Conservation (phyloP, 225 moss, liverwort and hornwort species). For the Bryoerythrophyllum caledonicum region DNA sequence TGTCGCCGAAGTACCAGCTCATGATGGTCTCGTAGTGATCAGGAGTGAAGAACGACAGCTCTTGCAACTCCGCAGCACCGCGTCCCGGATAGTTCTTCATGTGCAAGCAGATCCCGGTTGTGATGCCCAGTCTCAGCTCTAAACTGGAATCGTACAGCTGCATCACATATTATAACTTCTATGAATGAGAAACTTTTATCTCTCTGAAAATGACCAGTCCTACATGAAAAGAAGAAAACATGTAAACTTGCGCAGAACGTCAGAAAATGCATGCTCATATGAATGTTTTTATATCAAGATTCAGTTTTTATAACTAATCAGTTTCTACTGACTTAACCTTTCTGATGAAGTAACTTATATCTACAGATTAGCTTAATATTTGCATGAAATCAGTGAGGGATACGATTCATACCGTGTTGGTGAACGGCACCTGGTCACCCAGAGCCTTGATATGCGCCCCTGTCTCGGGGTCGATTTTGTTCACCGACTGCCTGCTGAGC, state of each 20-base stretch:
- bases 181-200: too few species aligned
- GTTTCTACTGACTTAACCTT: too few species aligned
- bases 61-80: constrained; percentile 41
- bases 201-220: not conserved
- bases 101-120: constrained; percentile 52
- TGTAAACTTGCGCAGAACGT: not conserved
- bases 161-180: not conserved
- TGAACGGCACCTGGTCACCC: constrained; percentile 59
- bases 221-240: too few species aligned
- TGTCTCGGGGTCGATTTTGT: constrained; percentile 45
- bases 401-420: constrained; percentile 44
- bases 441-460: constrained; percentile 59
- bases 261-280: not conserved
- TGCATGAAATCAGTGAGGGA: not conserved
- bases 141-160: constrained; percentile 51
- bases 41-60: constrained; percentile 39
- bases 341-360: too few species aligned
- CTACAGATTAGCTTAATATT: too few species aligned
- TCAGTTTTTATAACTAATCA: too few species aligned
- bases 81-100: constrained; percentile 50
- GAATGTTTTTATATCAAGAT: too few species aligned
- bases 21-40: constrained; percentile 64
- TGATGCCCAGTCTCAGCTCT: constrained; percentile 50
- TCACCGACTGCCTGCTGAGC: constrained; percentile 50
- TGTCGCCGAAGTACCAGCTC: constrained; percentile 65